Percentiles rank a stretch among this genome's conserved stretches.
Conservation (phyloP, 257 asterid species). For the Datura wrightii region DNA sequence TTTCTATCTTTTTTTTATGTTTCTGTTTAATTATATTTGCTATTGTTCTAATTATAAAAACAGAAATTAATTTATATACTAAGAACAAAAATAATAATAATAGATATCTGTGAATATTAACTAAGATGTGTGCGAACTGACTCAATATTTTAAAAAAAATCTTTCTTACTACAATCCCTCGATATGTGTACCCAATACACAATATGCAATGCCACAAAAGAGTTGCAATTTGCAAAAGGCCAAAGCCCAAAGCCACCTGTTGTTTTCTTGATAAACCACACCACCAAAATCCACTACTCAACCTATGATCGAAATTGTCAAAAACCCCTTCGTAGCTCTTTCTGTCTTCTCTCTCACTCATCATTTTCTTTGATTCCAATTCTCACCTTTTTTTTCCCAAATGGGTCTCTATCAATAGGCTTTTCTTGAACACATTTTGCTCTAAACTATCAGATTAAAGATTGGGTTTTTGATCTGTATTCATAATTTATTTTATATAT, state of each 20-base stretch:
- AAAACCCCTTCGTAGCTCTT: constrained; percentile 34
- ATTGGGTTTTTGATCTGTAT: constrained; percentile 10
- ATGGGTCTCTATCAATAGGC: background rate
- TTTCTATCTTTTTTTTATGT: too few species aligned
- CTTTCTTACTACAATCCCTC: background rate
- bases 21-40: too few species aligned
- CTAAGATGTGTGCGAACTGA: too few species aligned
- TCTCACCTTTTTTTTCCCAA: too few species aligned
- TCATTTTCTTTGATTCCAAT: constrained; percentile 8
- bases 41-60: too few species aligned
- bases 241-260: constrained; percentile 29
- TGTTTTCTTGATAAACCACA: constrained; percentile 27
- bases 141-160: too few species aligned
- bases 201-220: background rate
- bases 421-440: background rate
- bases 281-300: constrained; percentile 49
- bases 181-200: constrained; percentile 10
- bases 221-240: constrained; percentile 22
- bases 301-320: constrained; percentile 41
- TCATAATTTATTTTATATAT: background rate
- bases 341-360: background rate
- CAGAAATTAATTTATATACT: too few species aligned
- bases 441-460: background rate
- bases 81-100: too few species aligned
- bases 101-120: too few species aligned